These are phyloP conservation scores for Lactarius psammicola DNA, from an alignment of 768 basidiomycete genomes.

Conservation along the genomic window DNA sequence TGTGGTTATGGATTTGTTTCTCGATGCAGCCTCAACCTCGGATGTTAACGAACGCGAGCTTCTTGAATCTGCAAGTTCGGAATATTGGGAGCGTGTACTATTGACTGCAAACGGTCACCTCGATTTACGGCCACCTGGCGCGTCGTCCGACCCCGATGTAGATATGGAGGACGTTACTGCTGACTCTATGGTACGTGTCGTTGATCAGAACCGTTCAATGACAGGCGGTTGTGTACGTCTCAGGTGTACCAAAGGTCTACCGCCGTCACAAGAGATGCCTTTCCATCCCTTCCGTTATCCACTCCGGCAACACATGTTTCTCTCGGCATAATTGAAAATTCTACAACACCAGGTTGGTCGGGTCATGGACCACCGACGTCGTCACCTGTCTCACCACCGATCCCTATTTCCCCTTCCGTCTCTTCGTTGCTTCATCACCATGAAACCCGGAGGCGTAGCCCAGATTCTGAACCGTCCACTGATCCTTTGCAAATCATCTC, in stretches of 20 bases:
- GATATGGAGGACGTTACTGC: constrained; percentile 6
- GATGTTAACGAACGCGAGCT: constrained; percentile 25
- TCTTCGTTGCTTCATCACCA: background rate
- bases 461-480: background rate
- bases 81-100: constrained; percentile 22
- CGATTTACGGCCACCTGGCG: background rate
- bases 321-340: background rate
- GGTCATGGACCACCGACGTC: constrained; percentile 4
- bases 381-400: background rate
- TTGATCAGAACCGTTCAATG: background rate
- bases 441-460: background rate
- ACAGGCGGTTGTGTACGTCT: constrained; percentile 18
- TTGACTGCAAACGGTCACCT: background rate
- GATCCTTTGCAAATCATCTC: constrained; percentile 9
- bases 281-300: background rate
- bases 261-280: background rate
- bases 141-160: background rate
- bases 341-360: background rate
- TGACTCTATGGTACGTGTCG: constrained; percentile 5
- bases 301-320: background rate
- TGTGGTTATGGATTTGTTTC: background rate
- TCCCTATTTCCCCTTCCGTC: background rate
- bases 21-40: constrained; percentile 20
- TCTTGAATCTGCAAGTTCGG: constrained; percentile 17
- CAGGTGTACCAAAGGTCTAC: constrained; percentile 1